These are phyloP conservation scores for Phytopythium oedochilum DNA, from an alignment of 352 stramenopile species.

Conservation along the genomic window DNA sequence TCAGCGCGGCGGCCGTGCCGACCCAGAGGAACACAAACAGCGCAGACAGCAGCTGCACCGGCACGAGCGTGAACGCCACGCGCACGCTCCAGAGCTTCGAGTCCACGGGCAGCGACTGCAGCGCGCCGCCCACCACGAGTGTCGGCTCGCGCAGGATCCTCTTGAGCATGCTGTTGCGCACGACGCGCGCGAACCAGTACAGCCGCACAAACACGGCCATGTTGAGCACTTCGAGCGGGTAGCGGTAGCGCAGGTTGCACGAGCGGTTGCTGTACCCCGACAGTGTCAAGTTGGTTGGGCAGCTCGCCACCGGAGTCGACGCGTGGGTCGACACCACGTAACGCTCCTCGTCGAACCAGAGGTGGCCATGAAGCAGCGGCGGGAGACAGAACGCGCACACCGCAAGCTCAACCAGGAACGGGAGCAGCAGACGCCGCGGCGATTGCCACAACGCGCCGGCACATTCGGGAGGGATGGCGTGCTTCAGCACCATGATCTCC, in stretches of 20 bases:
- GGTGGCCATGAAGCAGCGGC: conserved; percentile 38
- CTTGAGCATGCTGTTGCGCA: conserved; percentile 46
- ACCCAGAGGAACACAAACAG: conserved; percentile 47
- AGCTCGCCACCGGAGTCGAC: conserved; percentile 9
- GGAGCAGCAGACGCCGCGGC: conserved; percentile 23
- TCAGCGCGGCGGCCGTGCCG: conserved; percentile 40
- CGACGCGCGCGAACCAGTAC: conserved; percentile 51
- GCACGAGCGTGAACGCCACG: conserved; percentile 38
- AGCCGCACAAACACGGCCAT: conserved; percentile 50
- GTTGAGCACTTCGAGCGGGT: conserved; percentile 61
- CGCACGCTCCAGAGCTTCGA: conserved; percentile 57
- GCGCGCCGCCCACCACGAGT: conserved; percentile 16
- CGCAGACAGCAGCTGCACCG: conserved; percentile 27
- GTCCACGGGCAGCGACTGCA: conserved; percentile 26
- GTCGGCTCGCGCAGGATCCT: conserved; percentile 25
- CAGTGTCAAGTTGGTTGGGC: conserved; percentile 24
- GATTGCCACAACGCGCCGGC: conserved; percentile 12
- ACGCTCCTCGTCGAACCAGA: conserved; percentile 42
- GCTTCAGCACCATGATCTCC: conserved; percentile 46
- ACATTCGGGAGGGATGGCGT: conserved; percentile 28
- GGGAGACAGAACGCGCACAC: conserved; percentile 37
- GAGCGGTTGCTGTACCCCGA: conserved; percentile 5
- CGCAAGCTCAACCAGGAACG: conserved; percentile 39
- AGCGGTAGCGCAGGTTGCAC: conserved; percentile 46
- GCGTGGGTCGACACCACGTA: conserved; percentile 22